Base-by-base conservation (phyloP, 148 eudicot genomes). In the Silene latifolia region DNA sequence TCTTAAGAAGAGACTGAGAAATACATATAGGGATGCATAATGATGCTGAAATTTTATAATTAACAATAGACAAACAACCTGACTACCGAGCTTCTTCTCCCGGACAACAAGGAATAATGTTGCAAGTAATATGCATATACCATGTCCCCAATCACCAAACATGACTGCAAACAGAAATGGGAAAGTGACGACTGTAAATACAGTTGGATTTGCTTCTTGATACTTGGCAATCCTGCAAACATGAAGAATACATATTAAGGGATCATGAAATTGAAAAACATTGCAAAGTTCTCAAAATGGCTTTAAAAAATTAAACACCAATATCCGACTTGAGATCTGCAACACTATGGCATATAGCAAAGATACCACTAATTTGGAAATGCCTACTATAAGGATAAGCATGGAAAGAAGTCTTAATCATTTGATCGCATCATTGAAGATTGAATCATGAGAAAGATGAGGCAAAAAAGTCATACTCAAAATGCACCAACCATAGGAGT, bases 81-180 rank as follows among this genome's bases (percentile, higher is more conserved):
- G 85, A 79, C 82, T 87, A 18, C 79, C 79, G 62, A 80, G 82
- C 80, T 82, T 87, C 85, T 82, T 85, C 72, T 87, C 89, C 80
- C 77, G 75, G 70, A 76, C 14, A 67, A 87, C 80, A 56, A 87
- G 74, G 77, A 48, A 51, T 64, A 81, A 71, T 9, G 89, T 82
- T 61, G 86, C 89, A 48, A 87, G 86, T 29, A 87, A 72, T 56
- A 87, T 63, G 71, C 89, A 87, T 85, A 87, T 74, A 64, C 89
- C 89, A 79, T 87, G 89, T 74, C 89, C 89, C 89, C 89, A 87
- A 51, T 87, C 89, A 64, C 89, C 89, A 83, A 87, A 87, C 89
- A 87, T 87, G 80, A 87, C 89, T 18, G 89, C 89, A 79, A 87
- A 87, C 76, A 87, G 82, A 77, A 87, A 87, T 51, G 89, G 89